Conservation (phyloP, 805 yeast genomes). For the Jamesozyma piceae region DNA sequence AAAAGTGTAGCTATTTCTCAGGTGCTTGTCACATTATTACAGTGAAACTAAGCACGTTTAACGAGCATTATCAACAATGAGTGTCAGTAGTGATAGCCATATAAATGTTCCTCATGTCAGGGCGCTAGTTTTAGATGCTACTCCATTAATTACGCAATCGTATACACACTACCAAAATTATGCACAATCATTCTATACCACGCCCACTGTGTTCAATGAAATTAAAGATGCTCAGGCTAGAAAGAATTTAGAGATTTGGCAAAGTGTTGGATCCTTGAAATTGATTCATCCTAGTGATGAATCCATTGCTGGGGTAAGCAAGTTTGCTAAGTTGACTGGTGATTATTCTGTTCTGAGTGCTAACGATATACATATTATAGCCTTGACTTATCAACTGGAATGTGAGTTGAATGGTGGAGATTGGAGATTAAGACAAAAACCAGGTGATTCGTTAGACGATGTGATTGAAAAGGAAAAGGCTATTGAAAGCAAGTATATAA, state of each 20-base stretch:
- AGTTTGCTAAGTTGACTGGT: conserved; percentile 82
- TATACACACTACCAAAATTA: conserved; percentile 60
- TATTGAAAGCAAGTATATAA: not conserved
- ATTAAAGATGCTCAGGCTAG: conserved; percentile 80
- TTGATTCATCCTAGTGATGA: conserved; percentile 70
- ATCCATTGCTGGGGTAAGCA: conserved; percentile 54
- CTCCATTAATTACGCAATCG: conserved; percentile 83
- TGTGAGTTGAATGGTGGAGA: conserved; percentile 59
- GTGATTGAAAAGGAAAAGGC: conserved; percentile 4
- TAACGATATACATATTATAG: conserved; percentile 88
- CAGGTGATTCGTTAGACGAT: conserved; percentile 46
- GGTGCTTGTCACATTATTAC: not conserved
- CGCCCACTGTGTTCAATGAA: conserved; percentile 86
- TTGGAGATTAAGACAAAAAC: conserved; percentile 58
- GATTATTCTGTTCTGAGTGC: conserved; percentile 80
- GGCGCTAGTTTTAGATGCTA: conserved; percentile 81
- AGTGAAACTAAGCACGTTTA: not conserved
- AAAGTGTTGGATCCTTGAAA: conserved; percentile 43
- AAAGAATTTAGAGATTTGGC: conserved; percentile 73
- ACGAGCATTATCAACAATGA: not conserved
- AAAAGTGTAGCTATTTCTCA: not conserved
- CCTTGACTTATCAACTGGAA: conserved; percentile 83
- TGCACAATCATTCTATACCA: conserved; percentile 70
- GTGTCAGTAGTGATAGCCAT: not conserved
- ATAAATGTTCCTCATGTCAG: conserved; percentile 31